phyloP scores from a whole-genome alignment of 441 rosid genomes.

The Mallotus repandus region DNA sequence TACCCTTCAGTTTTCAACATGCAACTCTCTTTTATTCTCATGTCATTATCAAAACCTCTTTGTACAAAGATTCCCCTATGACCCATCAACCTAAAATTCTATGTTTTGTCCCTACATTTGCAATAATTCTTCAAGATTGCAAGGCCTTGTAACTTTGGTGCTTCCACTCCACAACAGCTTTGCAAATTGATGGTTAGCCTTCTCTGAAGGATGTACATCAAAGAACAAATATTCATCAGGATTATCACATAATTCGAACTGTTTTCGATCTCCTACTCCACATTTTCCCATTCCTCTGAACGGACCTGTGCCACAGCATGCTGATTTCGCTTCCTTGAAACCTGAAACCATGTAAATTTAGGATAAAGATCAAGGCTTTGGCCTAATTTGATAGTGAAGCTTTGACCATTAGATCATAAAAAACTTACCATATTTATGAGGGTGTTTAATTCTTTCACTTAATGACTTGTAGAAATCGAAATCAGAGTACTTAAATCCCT shows the following conservation, averaged over 20 bases:
- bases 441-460: slow-evolving; percentile 32
- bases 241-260: slow-evolving; percentile 14
- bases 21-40: too few relatives aligned
- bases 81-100: neutral
- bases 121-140: slow-evolving; percentile 16
- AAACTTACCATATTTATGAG: slow-evolving; percentile 32
- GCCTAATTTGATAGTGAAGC: neutral
- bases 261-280: neutral
- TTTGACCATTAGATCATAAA: neutral
- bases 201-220: slow-evolving; percentile 22
- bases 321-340: slow-evolving; percentile 7
- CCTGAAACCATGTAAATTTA: neutral
- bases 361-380: neutral
- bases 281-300: slow-evolving; percentile 11
- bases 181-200: slow-evolving; percentile 14
- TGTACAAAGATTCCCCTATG: too few relatives aligned
- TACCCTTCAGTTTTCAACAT: too few relatives aligned
- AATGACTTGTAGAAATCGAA: slow-evolving; percentile 17
- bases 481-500: neutral
- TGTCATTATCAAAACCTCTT: too few relatives aligned
- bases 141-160: neutral
- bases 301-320: slow-evolving; percentile 14
- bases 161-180: slow-evolving; percentile 14
- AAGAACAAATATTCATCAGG: slow-evolving; percentile 24
- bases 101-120: neutral